Evolutionary conservation across 2,329 filamentous ascomycete species (phyloP).

Genomic region (Capronia epimyces): DNA sequence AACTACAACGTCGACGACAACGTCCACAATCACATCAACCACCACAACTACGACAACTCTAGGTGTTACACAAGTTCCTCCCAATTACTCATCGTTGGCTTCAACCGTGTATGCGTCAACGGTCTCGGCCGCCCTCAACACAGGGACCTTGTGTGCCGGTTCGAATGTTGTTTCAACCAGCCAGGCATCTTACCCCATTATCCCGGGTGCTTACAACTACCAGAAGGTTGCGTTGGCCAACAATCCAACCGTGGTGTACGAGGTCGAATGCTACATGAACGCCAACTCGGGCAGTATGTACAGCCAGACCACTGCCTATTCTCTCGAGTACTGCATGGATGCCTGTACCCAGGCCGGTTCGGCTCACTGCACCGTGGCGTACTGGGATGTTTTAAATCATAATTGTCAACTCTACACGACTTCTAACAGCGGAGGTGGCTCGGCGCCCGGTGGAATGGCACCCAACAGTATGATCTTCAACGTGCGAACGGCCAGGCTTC

Average conservation of each 20-base stretch:
- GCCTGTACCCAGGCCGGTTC: neutral
- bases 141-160: conserved; percentile 9
- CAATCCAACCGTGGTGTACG: conserved; percentile 7
- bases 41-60: neutral
- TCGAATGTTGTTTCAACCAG: conserved; percentile 4
- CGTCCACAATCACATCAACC: conserved; percentile 4
- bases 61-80: neutral
- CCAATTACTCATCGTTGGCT: conserved; percentile 7
- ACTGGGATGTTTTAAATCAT: neutral
- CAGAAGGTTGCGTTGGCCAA: conserved; percentile 16
- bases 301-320: neutral
- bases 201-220: conserved; percentile 17
- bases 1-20: conserved; percentile 17
- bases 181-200: conserved; percentile 3
- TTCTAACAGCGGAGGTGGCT: neutral
- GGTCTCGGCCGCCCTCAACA: neutral
- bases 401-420: conserved; percentile 2
- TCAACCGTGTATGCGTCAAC: neutral
- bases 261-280: conserved; percentile 19
- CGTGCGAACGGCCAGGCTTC: conserved; percentile 7
- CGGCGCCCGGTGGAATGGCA: neutral
- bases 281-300: neutral
- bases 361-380: conserved; percentile 1
- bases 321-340: conserved; percentile 16
- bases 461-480: conserved; percentile 8